Evolutionary conservation across 495 filamentous ascomycete species (phyloP).

Genomic region (Evansstolkia leycettana): DNA sequence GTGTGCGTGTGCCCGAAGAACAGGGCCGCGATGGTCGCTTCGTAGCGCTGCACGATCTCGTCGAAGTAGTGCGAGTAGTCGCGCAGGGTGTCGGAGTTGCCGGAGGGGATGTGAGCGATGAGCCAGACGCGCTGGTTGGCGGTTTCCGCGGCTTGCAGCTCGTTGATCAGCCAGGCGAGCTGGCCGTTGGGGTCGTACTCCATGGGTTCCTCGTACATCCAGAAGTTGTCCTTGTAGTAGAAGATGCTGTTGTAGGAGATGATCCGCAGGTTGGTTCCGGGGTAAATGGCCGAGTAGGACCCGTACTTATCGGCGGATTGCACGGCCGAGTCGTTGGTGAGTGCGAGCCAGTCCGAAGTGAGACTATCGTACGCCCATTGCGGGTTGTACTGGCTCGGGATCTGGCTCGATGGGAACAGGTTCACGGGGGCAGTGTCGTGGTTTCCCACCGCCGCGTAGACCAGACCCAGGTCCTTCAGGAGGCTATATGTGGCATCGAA

Average conservation of each 20-base stretch:
- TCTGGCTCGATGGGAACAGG: conserved; percentile 28
- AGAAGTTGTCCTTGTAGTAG: conserved; percentile 45
- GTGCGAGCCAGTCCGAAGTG: conserved; percentile 29
- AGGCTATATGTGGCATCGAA: conserved; percentile 32
- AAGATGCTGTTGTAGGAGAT: conserved; percentile 47
- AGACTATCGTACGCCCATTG: conserved; percentile 43
- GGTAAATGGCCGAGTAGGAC: conserved; percentile 34
- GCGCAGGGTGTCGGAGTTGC: conserved; percentile 32
- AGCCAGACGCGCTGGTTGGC: conserved; percentile 41
- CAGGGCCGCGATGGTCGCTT: conserved; percentile 38
- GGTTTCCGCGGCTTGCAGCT: conserved; percentile 38
- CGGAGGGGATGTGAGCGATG: conserved; percentile 40
- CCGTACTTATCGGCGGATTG: conserved; percentile 28
- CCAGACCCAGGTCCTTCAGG: conserved; percentile 18
- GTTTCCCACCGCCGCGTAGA: conserved; percentile 42
- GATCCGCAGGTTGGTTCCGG: conserved; percentile 32
- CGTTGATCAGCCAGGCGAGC: conserved; percentile 35
- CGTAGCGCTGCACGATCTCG: conserved; percentile 40
- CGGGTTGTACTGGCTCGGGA: conserved; percentile 17
- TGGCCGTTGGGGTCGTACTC: conserved; percentile 35
- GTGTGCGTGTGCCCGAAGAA: conserved; percentile 48
- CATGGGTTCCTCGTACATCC: conserved; percentile 36
- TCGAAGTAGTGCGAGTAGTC: conserved; percentile 42
- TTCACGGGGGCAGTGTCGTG: conserved; percentile 43
- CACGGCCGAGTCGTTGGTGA: conserved; percentile 26